phyloP scores from a whole-genome alignment of 176 grass and related monocot genomes.

The Bolboschoenus planiculmis region DNA sequence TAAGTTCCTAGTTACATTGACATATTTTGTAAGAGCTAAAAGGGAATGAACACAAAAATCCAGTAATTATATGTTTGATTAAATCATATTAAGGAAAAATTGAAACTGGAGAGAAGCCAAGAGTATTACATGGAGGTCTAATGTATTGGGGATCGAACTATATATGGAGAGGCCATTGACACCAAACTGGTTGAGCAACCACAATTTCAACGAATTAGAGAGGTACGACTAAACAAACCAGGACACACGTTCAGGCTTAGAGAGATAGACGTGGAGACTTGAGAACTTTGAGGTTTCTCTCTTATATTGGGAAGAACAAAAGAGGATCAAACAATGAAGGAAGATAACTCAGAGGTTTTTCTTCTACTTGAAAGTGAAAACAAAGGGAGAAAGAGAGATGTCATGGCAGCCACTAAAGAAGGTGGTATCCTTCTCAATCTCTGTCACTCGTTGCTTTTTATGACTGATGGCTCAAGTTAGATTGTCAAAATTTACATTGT shows the following conservation, averaged over 20 bases:
- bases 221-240: not conserved
- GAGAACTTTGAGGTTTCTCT: not conserved
- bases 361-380: not conserved
- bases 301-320: not conserved
- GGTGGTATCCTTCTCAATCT: not conserved
- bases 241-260: not conserved
- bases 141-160: not conserved
- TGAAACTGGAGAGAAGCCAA: not conserved
- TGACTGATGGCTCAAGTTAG: not conserved
- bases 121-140: not conserved
- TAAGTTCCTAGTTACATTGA: not conserved
- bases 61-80: not conserved
- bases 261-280: not conserved
- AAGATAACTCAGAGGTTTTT: not conserved
- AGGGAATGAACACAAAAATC: not conserved
- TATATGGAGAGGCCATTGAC: not conserved
- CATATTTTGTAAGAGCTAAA: not conserved
- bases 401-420: not conserved
- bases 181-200: not conserved
- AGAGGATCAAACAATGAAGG: not conserved
- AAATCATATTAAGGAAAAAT: not conserved
- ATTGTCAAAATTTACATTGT: not conserved
- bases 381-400: not conserved
- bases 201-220: not conserved
- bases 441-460: not conserved